Conservation (phyloP, 352 stramenopile species). For the Pythium sp. region DNA sequence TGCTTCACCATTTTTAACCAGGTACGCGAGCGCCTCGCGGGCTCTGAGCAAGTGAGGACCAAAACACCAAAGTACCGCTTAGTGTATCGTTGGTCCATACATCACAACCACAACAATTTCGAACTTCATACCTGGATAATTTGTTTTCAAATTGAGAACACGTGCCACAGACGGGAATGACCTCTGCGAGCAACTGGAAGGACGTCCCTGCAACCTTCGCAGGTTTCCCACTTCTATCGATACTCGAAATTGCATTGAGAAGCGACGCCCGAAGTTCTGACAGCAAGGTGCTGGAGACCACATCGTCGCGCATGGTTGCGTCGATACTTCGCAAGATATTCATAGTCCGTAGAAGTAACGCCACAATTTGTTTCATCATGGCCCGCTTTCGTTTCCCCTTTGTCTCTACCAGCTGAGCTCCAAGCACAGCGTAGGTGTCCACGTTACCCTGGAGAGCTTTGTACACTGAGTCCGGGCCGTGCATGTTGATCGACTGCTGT, state of each 20-base stretch:
- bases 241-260: not conserved
- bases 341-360: not conserved
- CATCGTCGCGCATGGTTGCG: not conserved
- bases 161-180: not conserved
- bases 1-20: not conserved
- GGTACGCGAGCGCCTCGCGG: not conserved
- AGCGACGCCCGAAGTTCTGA: not conserved
- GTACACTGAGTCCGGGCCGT: not conserved
- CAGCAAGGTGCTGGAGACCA: not conserved
- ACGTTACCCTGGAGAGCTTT: not conserved
- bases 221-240: not conserved
- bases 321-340: not conserved
- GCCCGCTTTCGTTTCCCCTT: not conserved
- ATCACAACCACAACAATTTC: too few species aligned
- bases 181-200: not conserved
- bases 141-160: not conserved
- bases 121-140: not conserved
- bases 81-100: not conserved
- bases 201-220: not conserved
- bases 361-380: not conserved
- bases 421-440: not conserved
- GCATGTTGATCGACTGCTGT: not conserved
- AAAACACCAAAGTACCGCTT: not conserved
- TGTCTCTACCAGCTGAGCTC: not conserved
- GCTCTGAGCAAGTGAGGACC: not conserved